phyloP scores from a whole-genome alignment of 495 filamentous ascomycete genomes.

The Astrothelium subdiscretum region DNA sequence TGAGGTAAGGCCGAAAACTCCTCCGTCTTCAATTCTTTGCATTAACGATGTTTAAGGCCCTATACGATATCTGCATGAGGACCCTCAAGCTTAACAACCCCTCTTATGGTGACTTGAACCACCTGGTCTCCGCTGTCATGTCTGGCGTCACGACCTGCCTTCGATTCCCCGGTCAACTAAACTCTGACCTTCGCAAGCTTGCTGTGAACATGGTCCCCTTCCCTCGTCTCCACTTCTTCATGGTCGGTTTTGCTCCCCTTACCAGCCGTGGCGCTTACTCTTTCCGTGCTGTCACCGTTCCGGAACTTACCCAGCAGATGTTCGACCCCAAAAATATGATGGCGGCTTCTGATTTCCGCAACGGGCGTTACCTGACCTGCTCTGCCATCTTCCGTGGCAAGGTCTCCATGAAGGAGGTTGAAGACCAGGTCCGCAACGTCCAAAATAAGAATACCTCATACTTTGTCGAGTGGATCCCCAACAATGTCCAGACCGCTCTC shows the following conservation, averaged over 20 bases:
- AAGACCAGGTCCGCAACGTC: constrained; percentile 99
- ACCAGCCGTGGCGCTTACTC: constrained; percentile 89
- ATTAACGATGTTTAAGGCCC: constrained; percentile 45
- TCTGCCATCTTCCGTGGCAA: constrained; percentile 99
- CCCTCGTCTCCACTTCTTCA: constrained; percentile 99
- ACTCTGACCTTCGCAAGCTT: constrained; percentile 98
- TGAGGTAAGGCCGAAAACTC: constrained; percentile 47
- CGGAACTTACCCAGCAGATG: constrained; percentile 99
- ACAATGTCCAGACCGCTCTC: constrained; percentile 99
- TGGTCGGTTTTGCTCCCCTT: constrained; percentile 98
- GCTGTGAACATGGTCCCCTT: constrained; percentile 99
- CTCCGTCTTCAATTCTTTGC: not conserved
- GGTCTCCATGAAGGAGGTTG: constrained; percentile 99
- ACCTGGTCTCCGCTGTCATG: constrained; percentile 99
- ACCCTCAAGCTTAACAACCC: constrained; percentile 97
- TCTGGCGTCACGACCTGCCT: constrained; percentile 97
- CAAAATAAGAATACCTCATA: constrained; percentile 99
- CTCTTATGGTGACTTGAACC: constrained; percentile 98
- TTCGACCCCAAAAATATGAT: constrained; percentile 99
- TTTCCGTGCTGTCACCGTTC: constrained; percentile 95
- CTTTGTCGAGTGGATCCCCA: constrained; percentile 99
- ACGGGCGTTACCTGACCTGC: constrained; percentile 98
- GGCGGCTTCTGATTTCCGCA: constrained; percentile 99
- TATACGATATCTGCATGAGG: constrained; percentile 99
- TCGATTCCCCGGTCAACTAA: constrained; percentile 98